Base-by-base conservation (phyloP, 768 basidiomycete genomes). In the Suillus subalutaceus region DNA sequence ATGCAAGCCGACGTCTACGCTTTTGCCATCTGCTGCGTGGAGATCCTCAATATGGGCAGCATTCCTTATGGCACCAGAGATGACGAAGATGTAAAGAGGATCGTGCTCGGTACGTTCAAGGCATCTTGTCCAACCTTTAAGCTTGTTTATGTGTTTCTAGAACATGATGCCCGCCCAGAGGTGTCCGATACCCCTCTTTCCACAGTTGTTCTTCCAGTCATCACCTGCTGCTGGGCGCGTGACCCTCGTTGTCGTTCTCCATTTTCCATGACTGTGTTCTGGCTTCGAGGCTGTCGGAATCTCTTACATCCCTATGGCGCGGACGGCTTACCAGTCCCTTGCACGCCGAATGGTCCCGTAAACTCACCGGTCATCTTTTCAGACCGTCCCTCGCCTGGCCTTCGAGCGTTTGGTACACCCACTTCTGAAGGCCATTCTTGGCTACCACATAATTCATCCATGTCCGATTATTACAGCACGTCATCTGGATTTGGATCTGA, bases 1-100 rank as follows among this genome's bases (percentile, higher is more conserved):
- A 75, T 80, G 4, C 81, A 85, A 38, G 84, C 83, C 60, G 91
- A 92, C 71, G 84, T 91, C 8, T 93, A 90, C 60, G 84, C 90
- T 2, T 93, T 85, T 72, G 86, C 86, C 0, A 87, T 92, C 63
- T 81, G 82, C 52, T 90, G 88, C 64, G 78, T 87, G 8, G 90
- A 91, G 72, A 84, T 90, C 59, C 75, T 90, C 37, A 82, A 83
- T 0, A 85, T 87, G 78, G 90, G 89, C 6, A 81, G 84, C 62
- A 74, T 89, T 59, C 88, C 90, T 3, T 90, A 88, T 88, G 75
- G 79, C 4, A 72, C 78, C 15, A 73, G 81, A 66, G 82, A 86
- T 58, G 87, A 90, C 64, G 80, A 82, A 5, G 77, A 80, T 1
- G 84, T 90, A 26, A 79, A 79, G 44, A 78, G 80, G 62, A 80